Base-by-base conservation (phyloP, 805 yeast species). In the Wilhelminamyces savonicus region DNA sequence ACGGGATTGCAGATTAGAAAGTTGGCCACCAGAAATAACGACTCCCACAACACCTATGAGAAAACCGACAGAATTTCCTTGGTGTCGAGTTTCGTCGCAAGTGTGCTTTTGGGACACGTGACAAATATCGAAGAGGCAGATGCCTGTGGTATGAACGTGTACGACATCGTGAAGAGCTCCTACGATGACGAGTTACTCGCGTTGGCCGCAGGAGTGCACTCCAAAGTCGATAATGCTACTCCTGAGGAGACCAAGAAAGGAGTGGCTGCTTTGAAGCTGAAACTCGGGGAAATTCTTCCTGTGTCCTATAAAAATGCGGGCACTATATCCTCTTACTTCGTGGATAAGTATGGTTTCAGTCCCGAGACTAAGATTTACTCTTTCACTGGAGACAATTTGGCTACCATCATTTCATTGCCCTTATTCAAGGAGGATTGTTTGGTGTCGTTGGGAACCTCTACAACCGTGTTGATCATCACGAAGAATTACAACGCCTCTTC, bases 1-100 rank as follows among this genome's bases (percentile, higher is more conserved):
- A 86, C 95, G 0, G 96, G 96, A 0, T 76, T 90, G n/a, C 97
- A 87, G 59, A 85, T 87, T 30, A 62, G 90, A 40, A 84, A 83
- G 45, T 56, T 86, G 26, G 71, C 75, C 1, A 73, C 74, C 3
- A 64, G 74, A 29, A 52, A 59, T 2, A 64, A 69, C 25, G 74
- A 76, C 0, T 64, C 66, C 2, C 19, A 6, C 19, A 8, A 17
- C 8, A 54, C 58, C 3, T 87, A 82, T 54, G 49, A 52, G 6
- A 50, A 67, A 2, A 82, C 95, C 1, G 47, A 50, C 13, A 58
- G 81, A 32, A 82, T 88, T 22, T 71, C 87, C 1, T 59, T 88
- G 26, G 86, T 87, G 1, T 83, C 95, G 1, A 76, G 81, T 31
- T 87, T 87, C 47, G 58, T 86, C 19, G 78, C 90, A 5, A 73